Conservation (phyloP, 108 stramenopile genomes). For the Bacterosira constricta region DNA sequence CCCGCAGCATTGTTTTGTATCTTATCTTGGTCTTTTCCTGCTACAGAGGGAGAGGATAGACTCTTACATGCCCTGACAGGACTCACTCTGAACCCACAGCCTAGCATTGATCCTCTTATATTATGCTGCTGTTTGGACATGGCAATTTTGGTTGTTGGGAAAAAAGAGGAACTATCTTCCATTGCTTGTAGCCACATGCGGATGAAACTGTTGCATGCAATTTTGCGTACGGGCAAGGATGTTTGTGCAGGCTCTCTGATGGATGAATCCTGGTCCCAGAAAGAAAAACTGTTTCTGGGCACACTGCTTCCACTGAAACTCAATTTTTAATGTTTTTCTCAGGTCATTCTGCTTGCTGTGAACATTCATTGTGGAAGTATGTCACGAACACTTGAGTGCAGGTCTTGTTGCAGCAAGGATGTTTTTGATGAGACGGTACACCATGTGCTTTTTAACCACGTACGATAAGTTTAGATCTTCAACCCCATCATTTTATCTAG, state of each 20-base stretch:
- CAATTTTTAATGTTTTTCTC: too few species aligned
- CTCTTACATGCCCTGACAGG: slow-evolving; percentile 61
- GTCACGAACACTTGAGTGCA: too few species aligned
- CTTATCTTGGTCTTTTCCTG: slow-evolving; percentile 18
- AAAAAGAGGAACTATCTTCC: slow-evolving; percentile 26
- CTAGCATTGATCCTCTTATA: slow-evolving; percentile 40
- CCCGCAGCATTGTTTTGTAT: slow-evolving; percentile 53
- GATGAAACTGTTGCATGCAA: slow-evolving; percentile 76
- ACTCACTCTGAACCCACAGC: slow-evolving; percentile 55
- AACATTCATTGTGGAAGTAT: too few species aligned
- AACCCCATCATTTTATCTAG: too few species aligned
- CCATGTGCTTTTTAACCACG: too few species aligned
- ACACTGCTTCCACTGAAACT: background rate
- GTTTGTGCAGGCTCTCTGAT: slow-evolving; percentile 15
- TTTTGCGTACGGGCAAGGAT: slow-evolving; percentile 62
- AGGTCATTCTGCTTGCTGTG: too few species aligned
- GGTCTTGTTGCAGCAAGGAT: too few species aligned
- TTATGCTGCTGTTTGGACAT: slow-evolving; percentile 60
- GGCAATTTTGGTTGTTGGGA: slow-evolving; percentile 8
- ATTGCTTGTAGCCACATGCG: slow-evolving; percentile 35
- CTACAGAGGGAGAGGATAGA: slow-evolving; percentile 52
- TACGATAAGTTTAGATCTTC: too few species aligned
- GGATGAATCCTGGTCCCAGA: background rate
- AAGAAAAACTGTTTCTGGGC: background rate
- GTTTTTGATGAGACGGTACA: too few species aligned